Percentiles rank a stretch among this genome's conserved stretches.
These are phyloP conservation scores for Macrolepiota dolichaula DNA, from an alignment of 768 basidiomycete genomes.

Conservation along the genomic window DNA sequence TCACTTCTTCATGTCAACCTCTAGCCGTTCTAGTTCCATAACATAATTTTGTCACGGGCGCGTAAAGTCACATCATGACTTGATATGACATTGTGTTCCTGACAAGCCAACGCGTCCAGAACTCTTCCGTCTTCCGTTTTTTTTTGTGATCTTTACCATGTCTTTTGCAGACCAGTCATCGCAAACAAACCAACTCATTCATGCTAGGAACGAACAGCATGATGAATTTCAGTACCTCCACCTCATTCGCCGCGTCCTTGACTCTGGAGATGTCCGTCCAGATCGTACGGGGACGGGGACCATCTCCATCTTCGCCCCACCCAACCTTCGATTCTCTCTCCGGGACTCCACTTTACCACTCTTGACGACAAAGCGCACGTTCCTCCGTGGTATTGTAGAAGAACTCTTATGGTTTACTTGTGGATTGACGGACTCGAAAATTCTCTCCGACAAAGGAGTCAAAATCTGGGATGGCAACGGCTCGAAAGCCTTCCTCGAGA, in stretches of 20 bases:
- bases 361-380: slow-evolving; percentile 93
- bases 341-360: slow-evolving; percentile 74
- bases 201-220: slow-evolving; percentile 32
- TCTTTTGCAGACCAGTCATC: background rate
- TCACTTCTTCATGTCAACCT: too few species aligned
- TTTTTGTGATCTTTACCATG: background rate
- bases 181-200: background rate
- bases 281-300: slow-evolving; percentile 97
- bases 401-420: slow-evolving; percentile 94
- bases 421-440: slow-evolving; percentile 77
- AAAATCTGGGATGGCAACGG: slow-evolving; percentile 99
- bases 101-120: slow-evolving; percentile 3
- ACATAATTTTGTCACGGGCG: background rate
- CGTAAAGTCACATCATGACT: slow-evolving; percentile 3
- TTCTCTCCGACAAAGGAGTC: slow-evolving; percentile 77
- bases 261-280: slow-evolving; percentile 71
- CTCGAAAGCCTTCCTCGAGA: slow-evolving; percentile 80
- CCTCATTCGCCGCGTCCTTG: slow-evolving; percentile 75
- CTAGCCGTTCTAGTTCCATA: too few species aligned
- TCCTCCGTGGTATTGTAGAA: slow-evolving; percentile 85
- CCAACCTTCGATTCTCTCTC: slow-evolving; percentile 86
- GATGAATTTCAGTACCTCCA: slow-evolving; percentile 90
- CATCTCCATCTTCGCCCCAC: slow-evolving; percentile 88
- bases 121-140: background rate
- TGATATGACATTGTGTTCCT: slow-evolving; percentile 5